These are phyloP conservation scores for Calonectria naviculata DNA, from an alignment of 2,329 filamentous ascomycete genomes.

Conservation along the genomic window DNA sequence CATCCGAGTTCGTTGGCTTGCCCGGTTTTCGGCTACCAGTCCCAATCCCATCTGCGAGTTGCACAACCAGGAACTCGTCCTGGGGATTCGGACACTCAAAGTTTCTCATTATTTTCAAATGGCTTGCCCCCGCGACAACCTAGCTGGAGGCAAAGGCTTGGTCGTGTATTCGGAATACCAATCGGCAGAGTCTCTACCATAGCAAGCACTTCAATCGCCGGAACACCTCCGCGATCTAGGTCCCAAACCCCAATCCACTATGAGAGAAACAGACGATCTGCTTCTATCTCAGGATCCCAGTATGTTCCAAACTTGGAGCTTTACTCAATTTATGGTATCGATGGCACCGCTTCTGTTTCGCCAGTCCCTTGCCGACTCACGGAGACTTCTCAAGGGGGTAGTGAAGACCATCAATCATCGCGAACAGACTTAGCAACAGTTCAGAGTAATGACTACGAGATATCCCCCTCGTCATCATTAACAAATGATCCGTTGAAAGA, in stretches of 20 bases:
- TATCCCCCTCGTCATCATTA: conserved; percentile 9
- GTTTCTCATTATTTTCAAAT: not conserved
- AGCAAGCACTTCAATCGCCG: conserved; percentile 38
- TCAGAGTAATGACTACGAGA: conserved; percentile 49
- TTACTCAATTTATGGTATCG: not conserved
- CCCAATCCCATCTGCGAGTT: not conserved
- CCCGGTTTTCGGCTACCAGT: not conserved
- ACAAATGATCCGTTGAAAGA: not conserved
- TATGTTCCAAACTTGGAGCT: not conserved
- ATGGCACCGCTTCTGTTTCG: not conserved
- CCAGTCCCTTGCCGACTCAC: not conserved
- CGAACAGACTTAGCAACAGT: conserved; percentile 48
- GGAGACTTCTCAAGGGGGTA: not conserved
- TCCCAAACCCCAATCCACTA: not conserved
- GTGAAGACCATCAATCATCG: conserved; percentile 32
- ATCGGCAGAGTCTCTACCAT: conserved; percentile 50
- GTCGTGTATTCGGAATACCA: conserved; percentile 42
- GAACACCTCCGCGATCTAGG: conserved; percentile 16
- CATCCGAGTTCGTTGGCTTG: conserved; percentile 15
- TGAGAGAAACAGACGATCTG: not conserved
- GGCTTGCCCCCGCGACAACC: conserved; percentile 27
- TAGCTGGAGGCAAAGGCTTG: conserved; percentile 43
- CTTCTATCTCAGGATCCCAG: not conserved
- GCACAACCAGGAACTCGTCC: not conserved
- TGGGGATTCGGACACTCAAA: not conserved